Conservation (phyloP, 768 basidiomycete genomes). For the Phlebiopsis flavidoalba region DNA sequence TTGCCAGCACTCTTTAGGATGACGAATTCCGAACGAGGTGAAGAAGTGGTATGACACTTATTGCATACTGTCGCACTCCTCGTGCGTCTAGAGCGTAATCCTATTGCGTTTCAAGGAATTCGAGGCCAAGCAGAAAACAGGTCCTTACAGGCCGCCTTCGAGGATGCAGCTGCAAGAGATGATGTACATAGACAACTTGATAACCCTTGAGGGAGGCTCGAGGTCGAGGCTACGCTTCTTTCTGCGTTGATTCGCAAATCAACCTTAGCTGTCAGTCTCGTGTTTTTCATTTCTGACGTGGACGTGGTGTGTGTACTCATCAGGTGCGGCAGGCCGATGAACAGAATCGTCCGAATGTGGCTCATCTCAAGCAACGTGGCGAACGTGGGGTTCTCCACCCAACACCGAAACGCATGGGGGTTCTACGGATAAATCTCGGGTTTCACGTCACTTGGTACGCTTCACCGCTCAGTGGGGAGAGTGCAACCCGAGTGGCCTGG, state of each 20-base stretch:
- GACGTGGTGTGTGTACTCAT: background rate
- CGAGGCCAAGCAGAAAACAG: too few species aligned
- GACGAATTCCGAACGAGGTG: too few species aligned
- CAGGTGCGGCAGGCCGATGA: slow-evolving; percentile 9
- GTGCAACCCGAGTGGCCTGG: too few species aligned
- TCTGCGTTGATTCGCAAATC: slow-evolving; percentile 9
- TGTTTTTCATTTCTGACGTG: background rate
- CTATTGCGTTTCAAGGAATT: too few species aligned
- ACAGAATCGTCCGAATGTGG: slow-evolving; percentile 3
- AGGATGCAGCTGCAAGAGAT: background rate
- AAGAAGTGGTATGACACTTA: too few species aligned
- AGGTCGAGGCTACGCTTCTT: slow-evolving; percentile 13
- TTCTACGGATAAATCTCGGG: slow-evolving; percentile 12
- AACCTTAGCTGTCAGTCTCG: slow-evolving; percentile 1
- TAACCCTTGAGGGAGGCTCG: slow-evolving; percentile 7
- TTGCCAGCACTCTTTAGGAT: too few species aligned
- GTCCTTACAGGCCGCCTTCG: background rate
- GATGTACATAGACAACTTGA: slow-evolving; percentile 8
- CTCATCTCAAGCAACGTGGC: slow-evolving; percentile 10
- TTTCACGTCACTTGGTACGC: too few species aligned
- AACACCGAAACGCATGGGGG: too few species aligned
- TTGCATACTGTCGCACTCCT: too few species aligned
- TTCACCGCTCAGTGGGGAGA: too few species aligned
- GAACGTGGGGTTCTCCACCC: slow-evolving; percentile 1
- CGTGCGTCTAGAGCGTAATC: too few species aligned